Percentiles rank a stretch among this genome's conserved stretches.
phyloP scores from a whole-genome alignment of 179 eudicot species.

The Silene noctiflora region DNA sequence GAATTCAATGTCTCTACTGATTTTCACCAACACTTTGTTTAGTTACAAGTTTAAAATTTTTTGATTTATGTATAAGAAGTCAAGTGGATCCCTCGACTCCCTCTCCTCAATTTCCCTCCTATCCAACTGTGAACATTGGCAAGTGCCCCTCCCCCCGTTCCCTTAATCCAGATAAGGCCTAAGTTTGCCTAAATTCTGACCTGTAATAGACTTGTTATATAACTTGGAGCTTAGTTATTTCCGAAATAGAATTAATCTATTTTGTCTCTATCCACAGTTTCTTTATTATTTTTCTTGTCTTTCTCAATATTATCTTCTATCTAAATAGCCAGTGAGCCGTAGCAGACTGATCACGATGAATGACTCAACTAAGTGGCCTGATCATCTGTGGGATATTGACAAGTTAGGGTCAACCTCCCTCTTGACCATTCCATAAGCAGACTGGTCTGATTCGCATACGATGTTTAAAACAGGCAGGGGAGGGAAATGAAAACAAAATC shows the following conservation, averaged over 20 bases:
- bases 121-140: background rate
- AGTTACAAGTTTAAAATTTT: background rate
- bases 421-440: no score
- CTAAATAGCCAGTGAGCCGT: conserved; percentile 9
- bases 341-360: background rate
- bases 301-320: background rate
- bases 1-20: background rate
- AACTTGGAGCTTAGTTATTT: background rate
- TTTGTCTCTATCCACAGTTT: conserved; percentile 8
- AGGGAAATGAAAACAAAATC: background rate
- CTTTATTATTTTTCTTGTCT: background rate
- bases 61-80: background rate
- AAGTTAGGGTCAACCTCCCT: background rate
- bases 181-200: background rate
- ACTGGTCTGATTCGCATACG: no score
- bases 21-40: background rate
- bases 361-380: background rate
- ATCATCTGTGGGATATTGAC: background rate
- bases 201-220: background rate
- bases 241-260: background rate
- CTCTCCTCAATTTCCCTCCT: background rate
- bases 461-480: background rate
- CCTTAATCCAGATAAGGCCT: background rate
- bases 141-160: background rate
- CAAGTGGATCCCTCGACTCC: background rate